Percentiles rank a stretch among this genome's conserved stretches.
phyloP scores from a whole-genome alignment of 305 asterid genomes.

The Fraxinus albicans region DNA sequence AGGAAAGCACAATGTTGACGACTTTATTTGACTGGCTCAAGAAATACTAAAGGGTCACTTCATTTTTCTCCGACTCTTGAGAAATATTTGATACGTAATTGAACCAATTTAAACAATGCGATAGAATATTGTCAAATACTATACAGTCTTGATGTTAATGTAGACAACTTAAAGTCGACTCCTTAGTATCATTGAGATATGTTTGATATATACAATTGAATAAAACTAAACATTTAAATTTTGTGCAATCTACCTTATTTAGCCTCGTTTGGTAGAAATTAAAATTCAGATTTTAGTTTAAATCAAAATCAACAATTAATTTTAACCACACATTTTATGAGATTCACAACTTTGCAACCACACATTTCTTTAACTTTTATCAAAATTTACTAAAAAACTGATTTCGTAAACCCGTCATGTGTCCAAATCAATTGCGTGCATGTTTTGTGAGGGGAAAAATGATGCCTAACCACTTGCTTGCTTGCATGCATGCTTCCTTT shows the following conservation, averaged over 20 bases:
- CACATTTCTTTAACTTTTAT: too few species aligned
- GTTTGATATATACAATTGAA: too few species aligned
- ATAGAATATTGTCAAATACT: neutral
- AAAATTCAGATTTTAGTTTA: too few species aligned
- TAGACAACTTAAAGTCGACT: neutral
- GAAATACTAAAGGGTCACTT: neutral
- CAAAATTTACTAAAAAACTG: too few species aligned
- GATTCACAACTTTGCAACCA: too few species aligned
- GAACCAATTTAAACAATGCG: neutral
- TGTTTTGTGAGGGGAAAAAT: neutral
- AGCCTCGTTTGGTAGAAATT: too few species aligned
- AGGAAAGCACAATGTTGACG: neutral
- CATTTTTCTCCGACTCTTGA: neutral
- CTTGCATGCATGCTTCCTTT: neutral
- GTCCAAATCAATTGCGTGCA: neutral
- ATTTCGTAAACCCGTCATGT: neutral
- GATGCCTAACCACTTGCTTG: neutral
- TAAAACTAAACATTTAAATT: too few species aligned
- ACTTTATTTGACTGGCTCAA: slow-evolving; percentile 11
- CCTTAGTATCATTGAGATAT: too few species aligned
- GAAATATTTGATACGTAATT: neutral
- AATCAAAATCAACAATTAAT: too few species aligned
- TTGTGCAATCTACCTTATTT: too few species aligned
- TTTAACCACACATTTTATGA: too few species aligned
- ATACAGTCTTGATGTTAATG: too few species aligned